phyloP scores from a whole-genome alignment of 2,329 filamentous ascomycete genomes.

The Dissoconium aciculare region DNA sequence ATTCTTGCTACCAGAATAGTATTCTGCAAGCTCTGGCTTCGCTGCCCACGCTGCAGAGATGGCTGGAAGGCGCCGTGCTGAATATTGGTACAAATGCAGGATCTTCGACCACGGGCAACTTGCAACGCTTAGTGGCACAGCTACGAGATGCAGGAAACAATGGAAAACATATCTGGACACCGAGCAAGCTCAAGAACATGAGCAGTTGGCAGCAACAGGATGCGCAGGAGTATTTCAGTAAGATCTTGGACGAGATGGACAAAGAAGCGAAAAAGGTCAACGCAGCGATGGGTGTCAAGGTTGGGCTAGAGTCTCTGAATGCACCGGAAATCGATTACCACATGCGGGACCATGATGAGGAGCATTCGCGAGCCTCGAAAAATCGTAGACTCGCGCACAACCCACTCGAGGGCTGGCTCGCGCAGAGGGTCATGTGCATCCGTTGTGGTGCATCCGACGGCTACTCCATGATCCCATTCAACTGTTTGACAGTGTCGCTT shows the following conservation, averaged over 20 bases:
- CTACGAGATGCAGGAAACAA: conserved; percentile 57
- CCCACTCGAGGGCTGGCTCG: conserved; percentile 73
- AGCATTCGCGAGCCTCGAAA: conserved; percentile 30
- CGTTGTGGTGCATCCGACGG: conserved; percentile 77
- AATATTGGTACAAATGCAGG: conserved; percentile 1
- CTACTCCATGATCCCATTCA: conserved; percentile 81
- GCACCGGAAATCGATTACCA: conserved; percentile 7
- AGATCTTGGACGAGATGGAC: conserved; percentile 52
- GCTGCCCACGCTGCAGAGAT: conserved; percentile 52
- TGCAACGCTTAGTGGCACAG: conserved; percentile 52
- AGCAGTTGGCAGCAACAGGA: conserved; percentile 94
- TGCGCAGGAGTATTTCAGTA: conserved; percentile 92
- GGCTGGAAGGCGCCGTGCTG: conserved; percentile 32
- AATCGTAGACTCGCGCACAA: conserved; percentile 36
- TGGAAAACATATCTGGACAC: conserved; percentile 68
- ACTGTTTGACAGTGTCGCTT: conserved; percentile 76
- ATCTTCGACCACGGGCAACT: conserved; percentile 23
- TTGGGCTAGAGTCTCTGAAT: conserved; percentile 16
- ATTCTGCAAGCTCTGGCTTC: conserved; percentile 60
- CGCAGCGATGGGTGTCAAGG: conserved; percentile 8
- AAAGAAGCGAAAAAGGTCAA: conserved; percentile 29
- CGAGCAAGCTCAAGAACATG: conserved; percentile 71
- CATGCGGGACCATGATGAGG: conserved; percentile 3
- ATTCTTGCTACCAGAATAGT: conserved; percentile 96
- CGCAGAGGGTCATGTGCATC: conserved; percentile 78